Evolutionary conservation across 768 basidiomycete species (phyloP).

Genomic region (Mycena pura): DNA sequence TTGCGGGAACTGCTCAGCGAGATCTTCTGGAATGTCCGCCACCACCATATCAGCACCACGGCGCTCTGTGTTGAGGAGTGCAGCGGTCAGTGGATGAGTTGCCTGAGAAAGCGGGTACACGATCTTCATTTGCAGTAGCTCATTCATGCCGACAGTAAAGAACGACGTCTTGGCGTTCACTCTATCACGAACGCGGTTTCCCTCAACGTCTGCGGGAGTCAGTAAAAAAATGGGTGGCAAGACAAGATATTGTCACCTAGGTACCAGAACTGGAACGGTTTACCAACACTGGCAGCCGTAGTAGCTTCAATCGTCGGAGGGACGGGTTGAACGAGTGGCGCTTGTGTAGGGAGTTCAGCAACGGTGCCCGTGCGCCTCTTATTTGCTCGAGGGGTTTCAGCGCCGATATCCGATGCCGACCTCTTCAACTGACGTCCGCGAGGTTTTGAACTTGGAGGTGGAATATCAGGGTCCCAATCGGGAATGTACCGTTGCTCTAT

Average conservation of each 20-base stretch:
- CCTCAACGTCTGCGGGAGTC: constrained; percentile 1
- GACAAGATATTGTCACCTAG: not conserved
- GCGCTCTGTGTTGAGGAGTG: not conserved
- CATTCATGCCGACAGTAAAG: not conserved
- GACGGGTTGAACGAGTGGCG: not conserved
- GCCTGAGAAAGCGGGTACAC: constrained; percentile 13
- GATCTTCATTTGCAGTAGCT: constrained; percentile 12
- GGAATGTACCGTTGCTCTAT: constrained; percentile 1
- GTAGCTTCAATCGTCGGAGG: not conserved
- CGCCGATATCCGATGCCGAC: constrained; percentile 17
- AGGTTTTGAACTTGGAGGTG: constrained; percentile 3
- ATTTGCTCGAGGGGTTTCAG: constrained; percentile 9
- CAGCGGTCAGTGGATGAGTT: not conserved
- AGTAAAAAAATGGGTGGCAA: not conserved
- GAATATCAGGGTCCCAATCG: not conserved
- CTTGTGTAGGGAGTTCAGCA: not conserved
- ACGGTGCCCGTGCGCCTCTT: constrained; percentile 15
- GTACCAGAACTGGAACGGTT: constrained; percentile 21
- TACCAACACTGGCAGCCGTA: not conserved
- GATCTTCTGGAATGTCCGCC: constrained; percentile 18
- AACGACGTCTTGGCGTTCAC: not conserved
- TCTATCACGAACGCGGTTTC: constrained; percentile 3
- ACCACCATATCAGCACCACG: not conserved
- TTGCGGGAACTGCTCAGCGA: constrained; percentile 10
- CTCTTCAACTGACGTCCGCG: constrained; percentile 17